phyloP scores from a whole-genome alignment of 148 eudicot genomes.

The Camellia sinensis region DNA sequence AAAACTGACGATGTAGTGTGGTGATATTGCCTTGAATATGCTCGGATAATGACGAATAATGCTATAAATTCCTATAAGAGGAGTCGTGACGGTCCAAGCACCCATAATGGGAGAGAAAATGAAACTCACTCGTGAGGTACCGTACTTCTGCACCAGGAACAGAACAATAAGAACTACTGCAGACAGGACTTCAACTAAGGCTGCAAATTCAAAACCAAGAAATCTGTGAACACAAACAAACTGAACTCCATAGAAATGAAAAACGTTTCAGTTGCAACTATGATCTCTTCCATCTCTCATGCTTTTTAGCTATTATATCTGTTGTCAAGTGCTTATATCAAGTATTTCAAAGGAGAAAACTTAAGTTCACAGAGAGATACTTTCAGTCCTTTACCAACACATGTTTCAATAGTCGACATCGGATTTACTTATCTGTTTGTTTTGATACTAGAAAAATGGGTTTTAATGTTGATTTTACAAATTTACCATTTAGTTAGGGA shows the following conservation, averaged over 20 bases:
- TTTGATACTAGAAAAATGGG: no score
- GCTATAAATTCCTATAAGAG: conserved; percentile 57
- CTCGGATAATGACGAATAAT: conserved; percentile 48
- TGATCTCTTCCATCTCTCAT: neutral
- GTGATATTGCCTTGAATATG: conserved; percentile 65
- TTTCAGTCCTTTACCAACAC: no score
- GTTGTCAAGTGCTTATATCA: neutral
- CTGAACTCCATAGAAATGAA: neutral
- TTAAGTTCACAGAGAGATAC: neutral
- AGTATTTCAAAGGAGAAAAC: neutral
- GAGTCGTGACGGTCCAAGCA: conserved; percentile 59
- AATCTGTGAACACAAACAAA: neutral
- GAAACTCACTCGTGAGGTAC: conserved; percentile 67
- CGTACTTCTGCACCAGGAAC: conserved; percentile 56
- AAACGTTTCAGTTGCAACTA: neutral
- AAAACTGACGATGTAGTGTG: conserved; percentile 34
- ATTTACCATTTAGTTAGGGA: neutral
- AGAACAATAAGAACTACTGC: conserved; percentile 45
- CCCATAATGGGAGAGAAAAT: conserved; percentile 69
- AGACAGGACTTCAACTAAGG: conserved; percentile 46
- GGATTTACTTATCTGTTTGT: no score
- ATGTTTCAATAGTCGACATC: no score
- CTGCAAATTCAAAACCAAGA: conserved; percentile 28
- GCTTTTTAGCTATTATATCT: neutral
- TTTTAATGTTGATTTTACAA: neutral